These are phyloP conservation scores for Jackrogersella multiformis DNA, from an alignment of 495 filamentous ascomycete species.

Conservation along the genomic window DNA sequence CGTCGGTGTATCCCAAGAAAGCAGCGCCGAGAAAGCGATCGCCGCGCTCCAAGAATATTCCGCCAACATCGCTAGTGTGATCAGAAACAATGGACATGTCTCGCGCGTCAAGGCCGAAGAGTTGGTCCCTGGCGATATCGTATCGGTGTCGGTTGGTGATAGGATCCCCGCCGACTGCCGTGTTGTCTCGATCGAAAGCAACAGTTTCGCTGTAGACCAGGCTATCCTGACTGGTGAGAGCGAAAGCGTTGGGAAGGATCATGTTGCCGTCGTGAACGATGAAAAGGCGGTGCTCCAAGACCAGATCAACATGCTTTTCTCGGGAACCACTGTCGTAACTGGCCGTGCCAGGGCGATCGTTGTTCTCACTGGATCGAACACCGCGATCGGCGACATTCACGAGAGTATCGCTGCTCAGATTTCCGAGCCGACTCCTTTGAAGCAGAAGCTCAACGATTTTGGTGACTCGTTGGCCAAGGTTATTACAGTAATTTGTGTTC, in stretches of 20 bases:
- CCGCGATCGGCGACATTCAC: conserved; percentile 98
- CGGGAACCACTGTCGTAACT: conserved; percentile 95
- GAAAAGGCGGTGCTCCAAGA: conserved; percentile 94
- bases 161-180: conserved; percentile 97
- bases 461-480: conserved; percentile 97
- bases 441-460: conserved; percentile 99
- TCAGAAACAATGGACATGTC: conserved; percentile 78
- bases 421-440: conserved; percentile 94
- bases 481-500: conserved; percentile 93
- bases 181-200: conserved; percentile 90
- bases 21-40: conserved; percentile 97
- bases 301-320: conserved; percentile 97
- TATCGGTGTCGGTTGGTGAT: conserved; percentile 90
- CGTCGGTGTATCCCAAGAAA: conserved; percentile 98
- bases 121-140: conserved; percentile 93
- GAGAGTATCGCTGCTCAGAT: conserved; percentile 98
- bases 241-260: conserved; percentile 93
- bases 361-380: conserved; percentile 87
- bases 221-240: conserved; percentile 98
- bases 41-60: conserved; percentile 99
- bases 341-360: conserved; percentile 94
- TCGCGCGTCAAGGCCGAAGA: conserved; percentile 90
- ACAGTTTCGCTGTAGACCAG: conserved; percentile 95
- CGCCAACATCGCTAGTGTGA: conserved; percentile 94
- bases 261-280: conserved; percentile 70